Evolutionary conservation across 805 yeast genomes (phyloP).

Genomic region (Metschnikowia gelsemii): DNA sequence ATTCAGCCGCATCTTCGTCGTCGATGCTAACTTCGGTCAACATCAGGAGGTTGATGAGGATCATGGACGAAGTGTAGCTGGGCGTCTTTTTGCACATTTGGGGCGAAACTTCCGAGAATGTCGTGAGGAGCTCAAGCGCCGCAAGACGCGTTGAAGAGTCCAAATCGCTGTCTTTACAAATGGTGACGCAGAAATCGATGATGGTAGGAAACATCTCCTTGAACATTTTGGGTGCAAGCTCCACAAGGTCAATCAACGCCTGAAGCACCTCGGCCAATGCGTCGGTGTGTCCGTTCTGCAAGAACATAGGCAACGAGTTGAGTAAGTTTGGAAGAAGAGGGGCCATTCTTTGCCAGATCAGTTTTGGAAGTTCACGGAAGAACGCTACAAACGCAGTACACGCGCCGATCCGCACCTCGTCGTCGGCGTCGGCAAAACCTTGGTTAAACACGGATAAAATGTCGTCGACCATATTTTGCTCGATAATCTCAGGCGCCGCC

Average conservation of each 20-base stretch:
- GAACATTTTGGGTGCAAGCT: conserved; percentile 92
- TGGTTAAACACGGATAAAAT: conserved; percentile 68
- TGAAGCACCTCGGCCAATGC: conserved; percentile 88
- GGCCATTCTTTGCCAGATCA: conserved; percentile 72
- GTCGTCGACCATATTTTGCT: conserved; percentile 52
- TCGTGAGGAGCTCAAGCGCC: conserved; percentile 83
- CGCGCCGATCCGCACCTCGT: conserved; percentile 86
- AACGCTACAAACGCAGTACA: conserved; percentile 90
- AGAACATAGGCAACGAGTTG: conserved; percentile 82
- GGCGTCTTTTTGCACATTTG: conserved; percentile 86
- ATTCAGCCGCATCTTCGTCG: conserved; percentile 81
- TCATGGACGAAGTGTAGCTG: conserved; percentile 67
- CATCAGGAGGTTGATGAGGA: conserved; percentile 72
- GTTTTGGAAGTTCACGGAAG: conserved; percentile 77
- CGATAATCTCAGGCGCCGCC: conserved; percentile 76
- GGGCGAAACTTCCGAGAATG: conserved; percentile 92
- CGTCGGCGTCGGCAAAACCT: conserved; percentile 79
- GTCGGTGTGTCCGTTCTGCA: conserved; percentile 73
- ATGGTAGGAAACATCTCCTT: conserved; percentile 87
- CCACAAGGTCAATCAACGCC: conserved; percentile 84
- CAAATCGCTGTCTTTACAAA: conserved; percentile 75
- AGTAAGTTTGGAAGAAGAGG: conserved; percentile 80
- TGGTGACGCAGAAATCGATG: conserved; percentile 79
- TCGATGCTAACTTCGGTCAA: conserved; percentile 91
- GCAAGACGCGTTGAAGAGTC: conserved; percentile 80